Percentiles rank a stretch among this genome's conserved stretches.
Conservation (phyloP, 495 filamentous ascomycete species). For the Talaromyces stipitatus region DNA sequence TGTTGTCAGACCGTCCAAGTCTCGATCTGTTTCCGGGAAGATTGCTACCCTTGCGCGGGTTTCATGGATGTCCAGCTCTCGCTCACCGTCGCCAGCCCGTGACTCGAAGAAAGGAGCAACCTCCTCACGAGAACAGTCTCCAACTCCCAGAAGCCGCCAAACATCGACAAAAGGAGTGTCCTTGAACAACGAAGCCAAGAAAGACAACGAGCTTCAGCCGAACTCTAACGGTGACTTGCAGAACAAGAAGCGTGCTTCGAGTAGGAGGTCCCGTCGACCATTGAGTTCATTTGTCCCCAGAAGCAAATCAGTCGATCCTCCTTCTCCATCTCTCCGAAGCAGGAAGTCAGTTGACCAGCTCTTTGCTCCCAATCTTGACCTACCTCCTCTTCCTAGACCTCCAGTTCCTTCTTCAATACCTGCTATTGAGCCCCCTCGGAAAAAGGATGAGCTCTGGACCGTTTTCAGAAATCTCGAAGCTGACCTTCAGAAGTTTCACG, state of each 20-base stretch:
- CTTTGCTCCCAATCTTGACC: slow-evolving; percentile 36
- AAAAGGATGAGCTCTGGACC: slow-evolving; percentile 84
- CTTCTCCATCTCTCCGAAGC: slow-evolving; percentile 42
- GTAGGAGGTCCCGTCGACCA: slow-evolving; percentile 43
- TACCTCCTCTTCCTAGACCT: slow-evolving; percentile 45
- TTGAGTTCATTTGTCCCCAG: slow-evolving; percentile 42
- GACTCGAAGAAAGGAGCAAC: slow-evolving; percentile 27
- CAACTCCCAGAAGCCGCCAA: slow-evolving; percentile 20
- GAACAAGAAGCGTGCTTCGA: slow-evolving; percentile 11
- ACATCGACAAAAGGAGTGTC: slow-evolving; percentile 21
- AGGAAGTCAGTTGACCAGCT: slow-evolving; percentile 54
- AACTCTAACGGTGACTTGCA: background rate
- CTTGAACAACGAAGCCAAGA: slow-evolving; percentile 15
- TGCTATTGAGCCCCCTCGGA: slow-evolving; percentile 38
- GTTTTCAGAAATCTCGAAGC: slow-evolving; percentile 73
- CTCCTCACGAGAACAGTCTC: slow-evolving; percentile 30
- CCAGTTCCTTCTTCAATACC: slow-evolving; percentile 21
- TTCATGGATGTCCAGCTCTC: slow-evolving; percentile 57
- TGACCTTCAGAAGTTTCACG: slow-evolving; percentile 78
- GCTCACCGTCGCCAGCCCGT: slow-evolving; percentile 50
- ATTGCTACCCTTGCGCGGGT: slow-evolving; percentile 59
- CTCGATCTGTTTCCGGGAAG: slow-evolving; percentile 51
- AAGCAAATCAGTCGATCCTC: slow-evolving; percentile 34
- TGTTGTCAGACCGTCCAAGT: slow-evolving; percentile 29
- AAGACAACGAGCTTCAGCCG: background rate